A percentile compares a stretch with the other conserved stretches of the same genome.
Evolutionary conservation across 176 grass and related monocot species (phyloP).

Genomic region (Urochloa ruziziensis): DNA sequence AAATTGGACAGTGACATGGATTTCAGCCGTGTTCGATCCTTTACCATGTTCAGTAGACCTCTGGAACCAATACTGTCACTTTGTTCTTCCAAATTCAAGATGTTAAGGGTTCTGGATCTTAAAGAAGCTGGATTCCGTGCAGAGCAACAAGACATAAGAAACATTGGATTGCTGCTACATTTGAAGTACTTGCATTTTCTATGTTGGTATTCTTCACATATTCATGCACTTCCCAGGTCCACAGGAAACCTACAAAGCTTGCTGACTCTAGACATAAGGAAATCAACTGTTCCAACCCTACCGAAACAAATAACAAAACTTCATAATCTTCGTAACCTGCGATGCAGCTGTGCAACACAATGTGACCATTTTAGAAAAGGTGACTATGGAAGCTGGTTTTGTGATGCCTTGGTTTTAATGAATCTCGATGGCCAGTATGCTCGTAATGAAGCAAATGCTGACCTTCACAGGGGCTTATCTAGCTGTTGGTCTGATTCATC

Average conservation of each 20-base stretch:
- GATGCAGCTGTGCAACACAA: not conserved
- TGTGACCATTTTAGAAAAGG: no score
- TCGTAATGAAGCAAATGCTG: not conserved
- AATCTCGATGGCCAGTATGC: accelerated
- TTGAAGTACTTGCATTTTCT: slow-evolving; percentile 13
- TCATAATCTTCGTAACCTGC: not conserved
- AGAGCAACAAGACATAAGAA: not conserved
- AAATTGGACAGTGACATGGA: not conserved
- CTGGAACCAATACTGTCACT: not conserved
- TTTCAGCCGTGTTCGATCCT: not conserved
- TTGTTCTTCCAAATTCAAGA: not conserved
- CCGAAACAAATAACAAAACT: not conserved
- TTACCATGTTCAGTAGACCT: not conserved
- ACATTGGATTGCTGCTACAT: not conserved
- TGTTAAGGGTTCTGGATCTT: slow-evolving; percentile 25
- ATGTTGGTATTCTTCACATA: not conserved
- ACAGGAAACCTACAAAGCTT: not conserved
- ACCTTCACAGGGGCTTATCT: not conserved
- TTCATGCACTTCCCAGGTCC: slow-evolving; percentile 1
- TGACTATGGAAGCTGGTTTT: no score
- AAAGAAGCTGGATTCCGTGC: accelerated
- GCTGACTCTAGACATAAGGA: not conserved
- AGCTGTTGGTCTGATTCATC: not conserved
- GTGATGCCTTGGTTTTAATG: no score
- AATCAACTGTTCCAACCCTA: accelerated